Evolutionary conservation across 805 yeast genomes (phyloP).

Genomic region (Clavispora fructus): DNA sequence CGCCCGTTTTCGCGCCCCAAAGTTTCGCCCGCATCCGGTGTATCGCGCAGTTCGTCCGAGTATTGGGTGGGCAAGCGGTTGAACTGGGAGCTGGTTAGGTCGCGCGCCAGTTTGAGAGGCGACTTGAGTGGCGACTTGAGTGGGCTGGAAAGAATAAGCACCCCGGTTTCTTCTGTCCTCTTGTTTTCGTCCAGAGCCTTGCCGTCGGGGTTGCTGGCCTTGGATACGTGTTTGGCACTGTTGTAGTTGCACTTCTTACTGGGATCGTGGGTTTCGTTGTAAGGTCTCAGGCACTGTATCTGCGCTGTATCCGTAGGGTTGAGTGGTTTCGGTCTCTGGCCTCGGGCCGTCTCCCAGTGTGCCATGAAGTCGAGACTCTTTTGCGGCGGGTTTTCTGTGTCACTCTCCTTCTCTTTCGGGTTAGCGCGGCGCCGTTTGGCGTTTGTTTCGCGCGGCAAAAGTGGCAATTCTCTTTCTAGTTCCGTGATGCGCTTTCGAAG

Average conservation of each 20-base stretch:
- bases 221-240: too few species aligned
- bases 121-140: constrained; percentile 4
- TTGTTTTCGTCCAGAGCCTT: too few species aligned
- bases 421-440: neutral
- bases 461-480: neutral
- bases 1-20: neutral
- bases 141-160: constrained; percentile 12
- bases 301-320: too few species aligned
- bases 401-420: neutral
- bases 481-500: constrained; percentile 2
- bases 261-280: too few species aligned
- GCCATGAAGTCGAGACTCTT: too few species aligned
- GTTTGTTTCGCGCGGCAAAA: neutral
- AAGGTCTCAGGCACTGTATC: too few species aligned
- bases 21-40: neutral
- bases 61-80: constrained; percentile 17
- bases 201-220: too few species aligned
- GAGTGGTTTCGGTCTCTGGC: too few species aligned
- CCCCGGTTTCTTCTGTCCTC: neutral
- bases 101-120: constrained; percentile 1
- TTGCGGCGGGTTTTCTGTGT: too few species aligned
- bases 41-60: constrained; percentile 7
- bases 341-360: too few species aligned
- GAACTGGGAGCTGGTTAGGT: constrained; percentile 16
- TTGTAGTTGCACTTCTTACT: too few species aligned